A percentile compares a stretch with the other conserved stretches of the same genome.
phyloP scores from a whole-genome alignment of 805 yeast genomes.

The Sugiyamaella lignohabitans region DNA sequence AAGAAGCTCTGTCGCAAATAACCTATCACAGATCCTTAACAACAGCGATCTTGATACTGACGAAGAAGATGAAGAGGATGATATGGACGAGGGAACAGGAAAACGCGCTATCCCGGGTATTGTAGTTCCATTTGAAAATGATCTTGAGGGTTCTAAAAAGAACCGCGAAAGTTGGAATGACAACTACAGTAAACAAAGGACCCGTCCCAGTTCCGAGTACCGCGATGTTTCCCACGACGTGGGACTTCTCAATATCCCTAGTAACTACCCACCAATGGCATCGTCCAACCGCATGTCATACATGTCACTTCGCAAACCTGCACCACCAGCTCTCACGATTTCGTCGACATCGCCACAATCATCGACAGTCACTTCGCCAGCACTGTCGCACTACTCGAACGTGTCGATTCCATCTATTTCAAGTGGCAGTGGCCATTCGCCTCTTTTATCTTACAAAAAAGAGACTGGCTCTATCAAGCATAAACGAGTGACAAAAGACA shows the following conservation, averaged over 20 bases:
- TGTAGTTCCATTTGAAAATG: constrained; percentile 4
- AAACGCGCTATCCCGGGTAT: neutral
- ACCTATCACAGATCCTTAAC: constrained; percentile 2
- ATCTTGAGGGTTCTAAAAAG: neutral
- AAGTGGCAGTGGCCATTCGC: constrained; percentile 6
- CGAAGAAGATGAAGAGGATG: constrained; percentile 4
- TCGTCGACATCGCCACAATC: neutral
- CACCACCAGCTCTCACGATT: too few relatives aligned
- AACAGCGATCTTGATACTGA: neutral
- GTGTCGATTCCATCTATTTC: neutral
- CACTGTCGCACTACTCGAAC: neutral
- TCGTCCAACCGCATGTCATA: neutral
- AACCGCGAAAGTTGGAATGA: too few relatives aligned
- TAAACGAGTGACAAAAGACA: constrained; percentile 10
- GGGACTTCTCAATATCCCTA: neutral
- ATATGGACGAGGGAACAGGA: neutral
- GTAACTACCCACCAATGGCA: neutral
- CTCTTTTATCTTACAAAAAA: constrained; percentile 14
- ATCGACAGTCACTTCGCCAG: neutral
- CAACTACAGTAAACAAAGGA: too few relatives aligned
- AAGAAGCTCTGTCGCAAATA: constrained; percentile 9
- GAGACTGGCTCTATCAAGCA: constrained; percentile 11
- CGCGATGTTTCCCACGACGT: neutral
- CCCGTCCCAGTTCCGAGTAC: neutral
- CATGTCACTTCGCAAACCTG: neutral